These are phyloP conservation scores for Kodamaea kaohsiungensis DNA, from an alignment of 805 yeast species.

Conservation along the genomic window DNA sequence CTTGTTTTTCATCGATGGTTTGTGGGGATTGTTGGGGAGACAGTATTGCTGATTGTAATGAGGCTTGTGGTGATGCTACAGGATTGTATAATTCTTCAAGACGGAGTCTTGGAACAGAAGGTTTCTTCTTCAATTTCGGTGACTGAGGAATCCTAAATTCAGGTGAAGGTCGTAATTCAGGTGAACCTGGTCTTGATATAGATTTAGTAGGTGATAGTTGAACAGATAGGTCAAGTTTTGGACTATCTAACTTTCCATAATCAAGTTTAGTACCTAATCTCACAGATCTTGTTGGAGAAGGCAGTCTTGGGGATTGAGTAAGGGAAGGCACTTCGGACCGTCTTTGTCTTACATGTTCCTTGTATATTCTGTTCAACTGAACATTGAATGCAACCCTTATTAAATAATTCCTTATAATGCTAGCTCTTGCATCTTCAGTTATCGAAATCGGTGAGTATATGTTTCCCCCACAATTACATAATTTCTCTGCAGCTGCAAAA, in stretches of 20 bases:
- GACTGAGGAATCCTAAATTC: conserved; percentile 1
- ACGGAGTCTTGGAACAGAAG: conserved; percentile 24
- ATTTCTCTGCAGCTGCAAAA: conserved; percentile 6
- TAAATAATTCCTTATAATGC: conserved; percentile 50
- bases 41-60: not conserved
- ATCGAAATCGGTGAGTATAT: conserved; percentile 8
- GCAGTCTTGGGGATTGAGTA: conserved; percentile 1
- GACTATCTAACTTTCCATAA: not conserved
- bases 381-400: conserved; percentile 56
- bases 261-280: conserved; percentile 2
- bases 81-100: conserved; percentile 22
- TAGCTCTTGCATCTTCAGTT: conserved; percentile 36
- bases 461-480: not conserved
- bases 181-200: conserved; percentile 8
- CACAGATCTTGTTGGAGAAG: not conserved
- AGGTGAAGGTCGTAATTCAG: conserved; percentile 14
- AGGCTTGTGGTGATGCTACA: conserved; percentile 17
- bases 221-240: conserved; percentile 3
- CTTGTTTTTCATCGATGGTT: conserved; percentile 14
- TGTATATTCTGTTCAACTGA: conserved; percentile 66
- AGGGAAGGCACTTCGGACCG: not conserved
- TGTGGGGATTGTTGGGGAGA: not conserved
- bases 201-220: conserved; percentile 9
- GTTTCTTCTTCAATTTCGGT: conserved; percentile 16
- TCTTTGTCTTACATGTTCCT: conserved; percentile 25